These are phyloP conservation scores for Wickerhamiella azyma DNA, from an alignment of 805 yeast species.

Conservation along the genomic window DNA sequence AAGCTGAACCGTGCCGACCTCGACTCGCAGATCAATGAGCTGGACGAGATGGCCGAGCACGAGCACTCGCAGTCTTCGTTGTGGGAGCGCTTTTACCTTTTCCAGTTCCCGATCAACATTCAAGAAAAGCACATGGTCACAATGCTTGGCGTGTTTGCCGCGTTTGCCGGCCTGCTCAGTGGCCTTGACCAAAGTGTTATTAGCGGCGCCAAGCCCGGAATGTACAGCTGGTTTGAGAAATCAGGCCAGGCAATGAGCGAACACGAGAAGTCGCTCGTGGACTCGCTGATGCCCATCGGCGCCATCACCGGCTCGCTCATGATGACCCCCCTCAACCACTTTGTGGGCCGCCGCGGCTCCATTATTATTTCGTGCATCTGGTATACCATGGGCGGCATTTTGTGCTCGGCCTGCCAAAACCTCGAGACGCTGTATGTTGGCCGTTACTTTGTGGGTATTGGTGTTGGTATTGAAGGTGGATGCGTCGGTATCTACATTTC, in stretches of 20 bases:
- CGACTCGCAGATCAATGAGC: conserved; percentile 3
- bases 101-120: conserved; percentile 5
- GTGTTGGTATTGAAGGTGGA: conserved; percentile 56
- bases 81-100: conserved; percentile 4
- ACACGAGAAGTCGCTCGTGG: conserved; percentile 38
- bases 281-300: conserved; percentile 55
- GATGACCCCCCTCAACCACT: conserved; percentile 44
- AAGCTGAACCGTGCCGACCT: conserved; percentile 8
- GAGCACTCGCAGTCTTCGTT: neutral
- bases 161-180: conserved; percentile 50
- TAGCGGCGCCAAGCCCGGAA: conserved; percentile 45
- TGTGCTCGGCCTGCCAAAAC: conserved; percentile 39
- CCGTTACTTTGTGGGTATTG: conserved; percentile 46
- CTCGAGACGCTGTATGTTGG: conserved; percentile 43
- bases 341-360: conserved; percentile 41
- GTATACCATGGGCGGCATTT: conserved; percentile 47
- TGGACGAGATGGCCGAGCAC: conserved; percentile 3
- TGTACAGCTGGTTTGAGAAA: conserved; percentile 30
- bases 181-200: conserved; percentile 58
- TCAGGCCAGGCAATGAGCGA: conserved; percentile 21
- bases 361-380: conserved; percentile 43
- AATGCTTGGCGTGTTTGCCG: conserved; percentile 42
- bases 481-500: conserved; percentile 49
- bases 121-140: conserved; percentile 33
- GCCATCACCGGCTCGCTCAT: conserved; percentile 50